Percentiles rank a stretch among this genome's conserved stretches.
Evolutionary conservation across 768 basidiomycete species (phyloP).

Genomic region (Russula olivacea): DNA sequence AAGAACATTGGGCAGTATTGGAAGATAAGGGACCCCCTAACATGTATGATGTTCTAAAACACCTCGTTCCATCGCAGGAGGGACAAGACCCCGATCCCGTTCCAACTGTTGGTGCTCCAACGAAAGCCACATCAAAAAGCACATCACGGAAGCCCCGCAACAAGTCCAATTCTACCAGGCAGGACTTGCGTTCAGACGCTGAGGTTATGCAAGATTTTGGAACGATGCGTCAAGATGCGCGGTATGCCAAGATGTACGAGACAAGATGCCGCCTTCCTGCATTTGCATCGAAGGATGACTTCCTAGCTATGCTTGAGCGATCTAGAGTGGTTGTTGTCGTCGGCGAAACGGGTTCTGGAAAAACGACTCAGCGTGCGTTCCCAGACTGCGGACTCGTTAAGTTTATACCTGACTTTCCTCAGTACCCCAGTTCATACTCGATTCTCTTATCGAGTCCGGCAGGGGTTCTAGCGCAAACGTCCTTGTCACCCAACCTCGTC

Average conservation of each 20-base stretch:
- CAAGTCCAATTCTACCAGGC: conserved; percentile 27
- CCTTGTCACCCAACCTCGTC: conserved; percentile 82
- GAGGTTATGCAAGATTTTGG: conserved; percentile 53
- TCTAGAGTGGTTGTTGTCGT: conserved; percentile 77
- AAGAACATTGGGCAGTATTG: conserved; percentile 61
- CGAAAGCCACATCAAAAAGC: neutral
- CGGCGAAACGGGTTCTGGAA: conserved; percentile 91
- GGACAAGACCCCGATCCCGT: neutral
- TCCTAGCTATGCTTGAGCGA: conserved; percentile 50
- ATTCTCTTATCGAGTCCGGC: conserved; percentile 61
- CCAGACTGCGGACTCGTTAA: neutral
- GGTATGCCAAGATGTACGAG: conserved; percentile 53
- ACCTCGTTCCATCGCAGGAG: conserved; percentile 42
- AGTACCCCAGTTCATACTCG: conserved; percentile 89
- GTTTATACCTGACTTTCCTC: neutral
- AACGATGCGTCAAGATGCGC: conserved; percentile 36
- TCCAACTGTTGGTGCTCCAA: neutral
- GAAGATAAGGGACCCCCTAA: conserved; percentile 72
- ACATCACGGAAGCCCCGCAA: conserved; percentile 22
- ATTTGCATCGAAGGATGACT: conserved; percentile 57
- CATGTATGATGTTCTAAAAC: conserved; percentile 57
- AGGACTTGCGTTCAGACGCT: conserved; percentile 42
- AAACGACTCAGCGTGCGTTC: conserved; percentile 74
- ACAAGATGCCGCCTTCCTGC: conserved; percentile 67
- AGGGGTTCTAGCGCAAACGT: conserved; percentile 66